Conservation (phyloP, 495 filamentous ascomycete genomes). For the Margaritispora aquatica region DNA sequence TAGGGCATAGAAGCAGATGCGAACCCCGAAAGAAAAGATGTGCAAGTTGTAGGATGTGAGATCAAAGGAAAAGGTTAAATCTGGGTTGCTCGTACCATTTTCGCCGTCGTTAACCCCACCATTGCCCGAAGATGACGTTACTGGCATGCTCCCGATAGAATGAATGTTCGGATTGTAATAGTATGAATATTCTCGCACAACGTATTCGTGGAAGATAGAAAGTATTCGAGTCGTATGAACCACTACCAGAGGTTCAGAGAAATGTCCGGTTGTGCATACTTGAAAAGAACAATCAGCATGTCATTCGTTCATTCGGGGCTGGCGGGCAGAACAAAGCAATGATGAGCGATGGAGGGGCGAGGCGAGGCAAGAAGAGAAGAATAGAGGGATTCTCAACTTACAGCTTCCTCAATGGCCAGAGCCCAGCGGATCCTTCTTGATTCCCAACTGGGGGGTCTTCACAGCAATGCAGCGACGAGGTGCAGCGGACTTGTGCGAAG, state of each 20-base stretch:
- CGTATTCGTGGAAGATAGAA: slow-evolving; percentile 15
- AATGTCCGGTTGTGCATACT: slow-evolving; percentile 16
- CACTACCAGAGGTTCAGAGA: not conserved
- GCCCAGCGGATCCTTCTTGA: slow-evolving; percentile 6
- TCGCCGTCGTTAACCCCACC: slow-evolving; percentile 17
- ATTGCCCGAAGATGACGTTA: slow-evolving; percentile 21
- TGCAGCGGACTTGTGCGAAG: too few relatives aligned
- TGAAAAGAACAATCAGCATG: slow-evolving; percentile 8
- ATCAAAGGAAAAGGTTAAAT: not conserved
- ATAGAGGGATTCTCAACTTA: slow-evolving; percentile 13
- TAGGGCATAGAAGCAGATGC: too few relatives aligned
- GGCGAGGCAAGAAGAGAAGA: slow-evolving; percentile 7
- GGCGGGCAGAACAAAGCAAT: not conserved
- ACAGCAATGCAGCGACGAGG: slow-evolving; percentile 11
- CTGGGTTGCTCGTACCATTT: slow-evolving; percentile 21
- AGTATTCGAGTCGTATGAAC: not conserved
- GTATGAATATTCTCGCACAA: slow-evolving; percentile 19
- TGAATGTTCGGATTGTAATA: too few relatives aligned
- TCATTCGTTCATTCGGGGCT: slow-evolving; percentile 11
- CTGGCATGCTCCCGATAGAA: too few relatives aligned
- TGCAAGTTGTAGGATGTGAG: not conserved
- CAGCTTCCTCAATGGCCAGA: slow-evolving; percentile 20
- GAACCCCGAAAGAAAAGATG: not conserved
- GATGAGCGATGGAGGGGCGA: slow-evolving; percentile 16
- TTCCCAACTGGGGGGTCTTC: slow-evolving; percentile 9